Base-by-base conservation (phyloP, 768 basidiomycete species). In the Ephemerocybe angulata region DNA sequence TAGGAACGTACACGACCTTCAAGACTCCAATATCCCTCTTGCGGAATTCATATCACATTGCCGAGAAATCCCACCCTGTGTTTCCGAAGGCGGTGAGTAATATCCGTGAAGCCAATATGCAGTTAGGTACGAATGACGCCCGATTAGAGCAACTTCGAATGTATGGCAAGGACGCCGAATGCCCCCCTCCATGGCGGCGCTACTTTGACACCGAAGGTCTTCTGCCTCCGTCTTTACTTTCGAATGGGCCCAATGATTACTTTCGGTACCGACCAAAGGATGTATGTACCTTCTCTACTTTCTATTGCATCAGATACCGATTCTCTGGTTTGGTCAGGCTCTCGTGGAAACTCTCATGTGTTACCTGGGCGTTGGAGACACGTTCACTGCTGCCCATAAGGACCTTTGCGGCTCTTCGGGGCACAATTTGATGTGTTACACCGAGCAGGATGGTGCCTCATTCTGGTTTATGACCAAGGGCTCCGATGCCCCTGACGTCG, bases 381-480 rank as follows among this genome's bases (percentile, higher is more conserved):
- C 91, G 0, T 91, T 83, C 66, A 93, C 91, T 0, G 86, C 90
- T 1, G 87, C 82, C 54, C 91, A 93, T 64, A 93, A 92, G 65
- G 90, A 93, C 68, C 77, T 86, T 0, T 93, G 90, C 61, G 89
- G 82, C 1, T 91, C 89, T 3, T 86, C 87, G 5, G 90, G 91
- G 10, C 90, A 93, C 52, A 93, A 93, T 64, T 71, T 93, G 21
- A 93, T 93, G 90, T 86, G 86, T 62, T 87, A 87, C 65, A 82
- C 90, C 0, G 87, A 90, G 63, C 70, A 83, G 22, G 76, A 70
- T 37, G 89, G 86, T 0, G 86, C 85, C 1, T 85, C 90, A 1
- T 89, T 84, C 63, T 93, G 90, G 91, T 92, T 93, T 69, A 90
- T 93, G 87, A 90, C 91, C 1, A 72, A 77, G 56, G 76, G 82